Evolutionary conservation across 495 filamentous ascomycete species (phyloP).

Genomic region (Copromyces sp.): DNA sequence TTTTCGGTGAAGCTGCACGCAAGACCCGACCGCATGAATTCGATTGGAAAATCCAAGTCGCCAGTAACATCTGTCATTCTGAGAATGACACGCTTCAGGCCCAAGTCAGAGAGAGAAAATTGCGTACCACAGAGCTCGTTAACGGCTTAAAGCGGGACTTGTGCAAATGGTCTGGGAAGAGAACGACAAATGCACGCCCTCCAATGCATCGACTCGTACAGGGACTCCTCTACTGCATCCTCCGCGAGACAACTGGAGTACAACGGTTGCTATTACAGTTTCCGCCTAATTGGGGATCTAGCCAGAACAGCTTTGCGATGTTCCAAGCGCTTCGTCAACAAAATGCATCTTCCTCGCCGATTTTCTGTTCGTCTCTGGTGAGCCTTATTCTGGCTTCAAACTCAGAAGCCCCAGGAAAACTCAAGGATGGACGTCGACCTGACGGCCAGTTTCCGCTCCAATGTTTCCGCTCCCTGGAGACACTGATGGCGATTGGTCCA

Average conservation of each 20-base stretch:
- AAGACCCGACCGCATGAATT: neutral
- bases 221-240: neutral
- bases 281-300: neutral
- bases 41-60: neutral
- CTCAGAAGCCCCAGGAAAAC: too few species aligned
- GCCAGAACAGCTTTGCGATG: accelerated
- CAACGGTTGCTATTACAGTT: neutral
- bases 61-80: neutral
- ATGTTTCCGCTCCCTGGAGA: neutral
- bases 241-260: neutral
- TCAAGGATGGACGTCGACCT: too few species aligned
- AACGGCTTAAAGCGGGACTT: neutral
- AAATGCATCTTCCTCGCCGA: neutral
- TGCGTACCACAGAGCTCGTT: neutral
- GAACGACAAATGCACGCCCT: neutral
- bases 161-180: neutral
- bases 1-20: neutral
- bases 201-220: neutral
- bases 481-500: neutral
- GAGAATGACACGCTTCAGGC: neutral
- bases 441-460: neutral
- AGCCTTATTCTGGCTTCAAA: too few species aligned
- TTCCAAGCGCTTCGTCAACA: neutral
- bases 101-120: neutral
- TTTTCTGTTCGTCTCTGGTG: neutral